phyloP scores from a whole-genome alignment of 1,284 basidiomycete species.

The Ustilago xerochloae region DNA sequence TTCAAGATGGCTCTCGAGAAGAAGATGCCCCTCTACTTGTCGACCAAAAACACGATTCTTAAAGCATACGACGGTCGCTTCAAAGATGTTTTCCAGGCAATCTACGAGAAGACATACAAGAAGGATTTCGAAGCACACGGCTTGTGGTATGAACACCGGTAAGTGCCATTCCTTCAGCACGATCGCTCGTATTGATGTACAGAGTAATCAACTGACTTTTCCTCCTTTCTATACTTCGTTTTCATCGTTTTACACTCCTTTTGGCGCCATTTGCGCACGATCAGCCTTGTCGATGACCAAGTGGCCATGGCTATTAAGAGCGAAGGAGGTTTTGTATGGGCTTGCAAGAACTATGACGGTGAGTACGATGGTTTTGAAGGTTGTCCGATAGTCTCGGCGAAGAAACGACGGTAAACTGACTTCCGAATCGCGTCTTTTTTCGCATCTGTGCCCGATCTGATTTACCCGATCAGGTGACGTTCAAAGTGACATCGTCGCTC shows the following conservation, averaged over 20 bases:
- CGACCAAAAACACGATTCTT: slow-evolving; percentile 68
- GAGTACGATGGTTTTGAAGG: neutral
- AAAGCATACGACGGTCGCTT: slow-evolving; percentile 83
- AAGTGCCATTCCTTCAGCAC: no score
- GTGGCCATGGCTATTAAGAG: slow-evolving; percentile 97
- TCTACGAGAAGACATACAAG: slow-evolving; percentile 87
- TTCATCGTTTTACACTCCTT: no score
- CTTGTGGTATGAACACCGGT: slow-evolving; percentile 96
- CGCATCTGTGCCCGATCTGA: neutral
- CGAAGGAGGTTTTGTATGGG: slow-evolving; percentile 96
- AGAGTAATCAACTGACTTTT: no score
- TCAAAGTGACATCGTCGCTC: slow-evolving; percentile 71
- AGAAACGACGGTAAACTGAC: neutral
- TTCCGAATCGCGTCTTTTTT: neutral
- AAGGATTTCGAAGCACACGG: slow-evolving; percentile 81
- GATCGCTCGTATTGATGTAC: no score
- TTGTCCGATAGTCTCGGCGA: neutral
- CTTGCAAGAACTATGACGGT: slow-evolving; percentile 70
- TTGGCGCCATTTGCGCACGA: no score
- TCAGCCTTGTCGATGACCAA: slow-evolving; percentile 71
- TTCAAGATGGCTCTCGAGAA: slow-evolving; percentile 99
- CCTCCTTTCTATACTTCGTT: no score
- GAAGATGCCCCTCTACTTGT: slow-evolving; percentile 81
- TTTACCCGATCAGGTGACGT: slow-evolving; percentile 32
- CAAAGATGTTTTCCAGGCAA: slow-evolving; percentile 98